Base-by-base conservation (phyloP, 2,329 filamentous ascomycete species). In the Mollisiaceae sp. region DNA sequence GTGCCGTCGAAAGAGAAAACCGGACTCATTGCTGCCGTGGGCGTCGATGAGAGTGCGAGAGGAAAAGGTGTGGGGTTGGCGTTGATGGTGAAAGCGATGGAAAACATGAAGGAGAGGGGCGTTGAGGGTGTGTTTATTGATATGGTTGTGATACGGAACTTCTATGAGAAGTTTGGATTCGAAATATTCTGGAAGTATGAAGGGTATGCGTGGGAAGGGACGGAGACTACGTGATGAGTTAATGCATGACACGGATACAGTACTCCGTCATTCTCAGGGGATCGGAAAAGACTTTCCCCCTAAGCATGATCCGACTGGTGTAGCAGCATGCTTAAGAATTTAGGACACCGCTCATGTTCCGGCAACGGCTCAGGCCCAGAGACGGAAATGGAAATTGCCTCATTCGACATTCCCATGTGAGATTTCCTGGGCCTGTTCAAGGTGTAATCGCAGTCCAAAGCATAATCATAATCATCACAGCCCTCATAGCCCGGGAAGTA, bases 151-250 rank as follows among this genome's bases (percentile, higher is more conserved):
- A 71, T 80, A 45, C 73, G 78, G n/a, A 79, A 79, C 15, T 82
- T 78, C 71, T 82, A 82, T 72, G 81, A 81, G 70, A 75, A 76
- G 59, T 65, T 81, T 45, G 80, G 80, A 1, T 81, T 80, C 67
- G 61, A 76, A 64, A 71, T 74, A 3, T 79, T 74, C 74, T 75
- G 77, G 57, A 77, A 79, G 61, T 82, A 82, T 71, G 71, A 74
- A 54, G 56, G 60, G 8, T 72, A 66, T 64, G 67, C 69, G 15
- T 74, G 70, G 71, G 20, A 5, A 35, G 15, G 38, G 41, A 43
- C 18, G 41, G 41, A 18, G 41, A 18, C 12, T 2, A 43, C n/a
- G 41, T 18, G 41, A 18, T 43, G 41, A 43, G 41, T 43, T 43
- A 6, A 43, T 43, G 41, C 41, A 43, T 43, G 41, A 43, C 14